Conservation (phyloP, 768 basidiomycete genomes). For the Suillus subluteus region DNA sequence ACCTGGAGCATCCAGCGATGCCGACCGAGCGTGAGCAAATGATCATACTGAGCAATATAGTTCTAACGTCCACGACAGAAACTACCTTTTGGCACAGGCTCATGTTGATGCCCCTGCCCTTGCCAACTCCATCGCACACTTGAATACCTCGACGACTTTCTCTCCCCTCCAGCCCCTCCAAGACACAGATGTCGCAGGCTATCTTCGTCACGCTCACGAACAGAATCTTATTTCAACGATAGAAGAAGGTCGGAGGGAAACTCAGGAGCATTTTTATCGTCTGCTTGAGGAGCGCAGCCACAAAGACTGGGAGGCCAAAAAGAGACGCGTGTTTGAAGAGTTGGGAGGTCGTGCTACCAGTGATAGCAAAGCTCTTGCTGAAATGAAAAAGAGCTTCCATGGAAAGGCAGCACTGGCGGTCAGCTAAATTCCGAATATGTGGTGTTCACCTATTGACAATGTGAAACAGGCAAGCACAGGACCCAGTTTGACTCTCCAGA, state of each 20-base stretch:
- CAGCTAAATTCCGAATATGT: constrained; percentile 25
- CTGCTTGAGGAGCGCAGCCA: constrained; percentile 75
- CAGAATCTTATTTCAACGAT: constrained; percentile 94
- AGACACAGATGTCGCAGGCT: constrained; percentile 93
- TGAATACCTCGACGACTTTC: constrained; percentile 83
- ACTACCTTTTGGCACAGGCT: constrained; percentile 91
- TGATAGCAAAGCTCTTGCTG: constrained; percentile 57
- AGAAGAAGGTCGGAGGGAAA: constrained; percentile 85
- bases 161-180: constrained; percentile 90
- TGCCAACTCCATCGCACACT: constrained; percentile 77
- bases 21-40: constrained; percentile 69
- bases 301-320: constrained; percentile 89
- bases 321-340: constrained; percentile 88
- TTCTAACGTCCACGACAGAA: constrained; percentile 46
- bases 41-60: constrained; percentile 8
- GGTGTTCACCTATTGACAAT: constrained; percentile 13
- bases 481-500: constrained; percentile 69
- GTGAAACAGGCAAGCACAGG: constrained; percentile 43
- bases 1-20: constrained; percentile 62
- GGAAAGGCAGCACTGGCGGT: constrained; percentile 60
- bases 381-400: constrained; percentile 65
- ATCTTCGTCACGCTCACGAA: constrained; percentile 92
- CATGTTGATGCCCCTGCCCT: constrained; percentile 93
- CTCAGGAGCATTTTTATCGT: constrained; percentile 83
- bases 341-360: constrained; percentile 69